These are phyloP conservation scores for Pisolithus microcarpus DNA, from an alignment of 768 basidiomycete species.

Conservation along the genomic window DNA sequence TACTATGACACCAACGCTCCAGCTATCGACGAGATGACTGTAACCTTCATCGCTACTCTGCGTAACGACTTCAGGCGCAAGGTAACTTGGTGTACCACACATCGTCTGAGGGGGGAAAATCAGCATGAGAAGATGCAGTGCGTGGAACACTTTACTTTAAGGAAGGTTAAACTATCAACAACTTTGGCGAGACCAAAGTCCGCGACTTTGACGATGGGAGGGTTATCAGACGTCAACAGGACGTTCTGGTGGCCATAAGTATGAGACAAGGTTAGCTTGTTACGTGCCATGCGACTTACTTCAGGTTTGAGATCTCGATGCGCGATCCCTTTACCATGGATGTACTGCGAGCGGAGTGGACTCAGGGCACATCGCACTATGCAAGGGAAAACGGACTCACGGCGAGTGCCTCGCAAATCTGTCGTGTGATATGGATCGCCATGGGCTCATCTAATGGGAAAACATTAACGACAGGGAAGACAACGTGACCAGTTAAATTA, in stretches of 20 bases:
- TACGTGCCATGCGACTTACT: constrained; percentile 26
- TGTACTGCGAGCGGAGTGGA: constrained; percentile 35
- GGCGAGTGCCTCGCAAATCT: constrained; percentile 75
- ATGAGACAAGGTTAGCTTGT: constrained; percentile 5
- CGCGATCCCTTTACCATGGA: constrained; percentile 69
- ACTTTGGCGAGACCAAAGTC: constrained; percentile 96
- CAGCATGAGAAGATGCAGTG: not conserved
- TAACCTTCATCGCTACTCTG: constrained; percentile 64
- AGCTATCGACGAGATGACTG: constrained; percentile 85
- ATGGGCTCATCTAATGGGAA: constrained; percentile 41
- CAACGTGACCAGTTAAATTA: constrained; percentile 28
- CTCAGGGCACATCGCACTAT: constrained; percentile 2
- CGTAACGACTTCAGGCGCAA: constrained; percentile 86
- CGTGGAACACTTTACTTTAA: constrained; percentile 39
- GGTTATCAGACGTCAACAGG: constrained; percentile 63
- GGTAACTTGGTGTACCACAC: constrained; percentile 94
- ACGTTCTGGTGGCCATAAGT: constrained; percentile 50
- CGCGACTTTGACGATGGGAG: constrained; percentile 79
- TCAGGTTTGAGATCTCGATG: constrained; percentile 95
- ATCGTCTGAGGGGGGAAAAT: constrained; percentile 51
- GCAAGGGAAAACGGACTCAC: constrained; percentile 32
- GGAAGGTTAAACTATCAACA: constrained; percentile 71
- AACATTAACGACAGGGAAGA: not conserved
- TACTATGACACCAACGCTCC: constrained; percentile 93
- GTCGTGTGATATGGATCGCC: constrained; percentile 64